Conservation (phyloP, 805 yeast genomes). For the Yamadazyma olivae region DNA sequence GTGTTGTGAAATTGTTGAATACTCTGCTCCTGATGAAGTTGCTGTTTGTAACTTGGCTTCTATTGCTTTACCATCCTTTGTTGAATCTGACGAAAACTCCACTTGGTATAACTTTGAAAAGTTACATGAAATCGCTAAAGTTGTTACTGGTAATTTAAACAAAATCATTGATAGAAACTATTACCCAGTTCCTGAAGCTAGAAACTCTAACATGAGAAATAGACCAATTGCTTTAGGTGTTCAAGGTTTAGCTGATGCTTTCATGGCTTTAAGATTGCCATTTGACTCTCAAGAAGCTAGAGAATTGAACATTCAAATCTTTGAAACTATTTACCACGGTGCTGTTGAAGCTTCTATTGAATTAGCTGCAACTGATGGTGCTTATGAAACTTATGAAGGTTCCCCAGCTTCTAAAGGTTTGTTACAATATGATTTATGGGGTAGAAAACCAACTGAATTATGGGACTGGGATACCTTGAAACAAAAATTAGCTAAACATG, state of each 20-base stretch:
- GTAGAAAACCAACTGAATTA: conserved; percentile 54
- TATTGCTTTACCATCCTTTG: conserved; percentile 55
- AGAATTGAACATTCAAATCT: conserved; percentile 55
- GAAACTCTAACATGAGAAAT: conserved; percentile 51
- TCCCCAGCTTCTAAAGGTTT: conserved; percentile 60
- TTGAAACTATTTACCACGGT: conserved; percentile 61
- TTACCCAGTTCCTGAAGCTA: conserved; percentile 57
- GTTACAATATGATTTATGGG: conserved; percentile 58
- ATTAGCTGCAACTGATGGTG: conserved; percentile 49
- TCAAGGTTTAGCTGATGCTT: conserved; percentile 60
- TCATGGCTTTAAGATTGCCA: conserved; percentile 53
- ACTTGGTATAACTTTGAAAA: conserved; percentile 54
- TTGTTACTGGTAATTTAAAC: conserved; percentile 53
- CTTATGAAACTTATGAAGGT: conserved; percentile 49
- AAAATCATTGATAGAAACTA: conserved; percentile 54
- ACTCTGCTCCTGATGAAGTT: conserved; percentile 55
- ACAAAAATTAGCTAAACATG: conserved; percentile 45
- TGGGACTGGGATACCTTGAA: conserved; percentile 60
- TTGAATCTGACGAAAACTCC: conserved; percentile 39
- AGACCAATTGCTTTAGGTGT: conserved; percentile 65
- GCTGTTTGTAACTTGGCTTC: conserved; percentile 65
- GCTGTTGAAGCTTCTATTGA: conserved; percentile 57
- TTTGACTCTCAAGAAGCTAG: conserved; percentile 58
- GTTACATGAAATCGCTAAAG: conserved; percentile 53
- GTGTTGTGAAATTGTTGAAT: conserved; percentile 64